A percentile compares a stretch with the other conserved stretches of the same genome.
phyloP scores from a whole-genome alignment of 2,329 filamentous ascomycete genomes.

The Ophiostoma perfectum region DNA sequence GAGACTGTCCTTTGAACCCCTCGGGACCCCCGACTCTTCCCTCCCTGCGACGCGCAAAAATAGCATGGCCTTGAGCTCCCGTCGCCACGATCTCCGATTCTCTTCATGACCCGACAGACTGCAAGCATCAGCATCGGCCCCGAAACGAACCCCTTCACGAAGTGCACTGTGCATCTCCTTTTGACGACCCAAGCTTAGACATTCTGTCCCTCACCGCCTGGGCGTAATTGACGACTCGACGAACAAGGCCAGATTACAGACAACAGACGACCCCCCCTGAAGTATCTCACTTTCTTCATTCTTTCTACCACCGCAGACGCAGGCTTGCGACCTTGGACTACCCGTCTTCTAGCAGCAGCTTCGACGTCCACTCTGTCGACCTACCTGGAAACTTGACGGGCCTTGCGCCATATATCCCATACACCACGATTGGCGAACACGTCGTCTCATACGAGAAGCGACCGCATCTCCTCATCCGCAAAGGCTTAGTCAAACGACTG shows the following conservation, averaged over 20 bases:
- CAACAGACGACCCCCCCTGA: neutral
- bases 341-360: neutral
- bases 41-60: conserved; percentile 20
- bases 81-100: conserved; percentile 12
- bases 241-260: conserved; percentile 5
- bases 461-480: neutral
- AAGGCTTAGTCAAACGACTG: neutral
- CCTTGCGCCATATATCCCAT: neutral
- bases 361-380: neutral
- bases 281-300: neutral
- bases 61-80: conserved; percentile 20
- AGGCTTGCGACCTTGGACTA: conserved; percentile 3
- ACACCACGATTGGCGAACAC: neutral
- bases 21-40: neutral
- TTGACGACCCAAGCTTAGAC: conserved; percentile 7
- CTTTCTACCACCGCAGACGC: neutral
- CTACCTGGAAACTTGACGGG: neutral
- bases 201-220: conserved; percentile 8
- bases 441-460: neutral
- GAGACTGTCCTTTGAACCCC: neutral
- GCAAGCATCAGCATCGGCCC: conserved; percentile 10
- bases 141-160: conserved; percentile 7
- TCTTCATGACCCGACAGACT: conserved; percentile 17
- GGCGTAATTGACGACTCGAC: conserved; percentile 3
- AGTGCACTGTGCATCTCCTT: neutral